These are phyloP conservation scores for Oryza coarctata DNA, from an alignment of 176 grass and related monocot species.

Conservation along the genomic window DNA sequence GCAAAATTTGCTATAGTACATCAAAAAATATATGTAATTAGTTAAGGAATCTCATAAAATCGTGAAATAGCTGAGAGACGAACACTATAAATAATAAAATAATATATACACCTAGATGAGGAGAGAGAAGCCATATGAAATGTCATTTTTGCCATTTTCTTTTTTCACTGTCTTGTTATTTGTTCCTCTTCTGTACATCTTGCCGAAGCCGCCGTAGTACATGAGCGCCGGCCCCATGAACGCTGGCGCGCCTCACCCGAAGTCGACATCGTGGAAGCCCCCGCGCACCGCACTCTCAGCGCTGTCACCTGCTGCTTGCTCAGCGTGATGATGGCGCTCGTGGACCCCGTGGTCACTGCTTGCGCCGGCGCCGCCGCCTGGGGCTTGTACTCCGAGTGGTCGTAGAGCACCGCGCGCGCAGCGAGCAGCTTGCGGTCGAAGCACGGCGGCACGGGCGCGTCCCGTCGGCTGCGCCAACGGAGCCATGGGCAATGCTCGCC, in stretches of 20 bases:
- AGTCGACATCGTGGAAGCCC: conserved; percentile 59
- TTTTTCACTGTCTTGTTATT: no score
- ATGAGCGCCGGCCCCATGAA: conserved; percentile 51
- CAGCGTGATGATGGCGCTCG: conserved; percentile 36
- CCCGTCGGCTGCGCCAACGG: not conserved
- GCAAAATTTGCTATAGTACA: no score
- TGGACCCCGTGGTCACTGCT: not conserved
- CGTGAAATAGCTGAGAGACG: no score
- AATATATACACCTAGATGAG: no score
- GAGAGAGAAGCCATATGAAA: no score
- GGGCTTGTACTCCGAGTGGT: conserved; percentile 66
- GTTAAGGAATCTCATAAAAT: no score
- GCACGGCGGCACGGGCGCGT: conserved; percentile 12
- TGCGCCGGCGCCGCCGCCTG: not conserved
- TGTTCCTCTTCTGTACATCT: no score
- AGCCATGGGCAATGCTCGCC: conserved; percentile 35
- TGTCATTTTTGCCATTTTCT: no score
- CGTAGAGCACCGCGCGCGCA: conserved; percentile 47
- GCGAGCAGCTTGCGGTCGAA: conserved; percentile 52
- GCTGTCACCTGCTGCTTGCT: conserved; percentile 12
- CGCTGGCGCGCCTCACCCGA: conserved; percentile 59
- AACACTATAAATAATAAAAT: no score
- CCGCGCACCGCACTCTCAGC: conserved; percentile 44
- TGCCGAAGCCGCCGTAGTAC: conserved; percentile 57
- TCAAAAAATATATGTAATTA: no score